Percentiles rank a stretch among this genome's conserved stretches.
These are phyloP conservation scores for Tetracentron sinense DNA, from an alignment of 164 flowering plant species.

Conservation along the genomic window DNA sequence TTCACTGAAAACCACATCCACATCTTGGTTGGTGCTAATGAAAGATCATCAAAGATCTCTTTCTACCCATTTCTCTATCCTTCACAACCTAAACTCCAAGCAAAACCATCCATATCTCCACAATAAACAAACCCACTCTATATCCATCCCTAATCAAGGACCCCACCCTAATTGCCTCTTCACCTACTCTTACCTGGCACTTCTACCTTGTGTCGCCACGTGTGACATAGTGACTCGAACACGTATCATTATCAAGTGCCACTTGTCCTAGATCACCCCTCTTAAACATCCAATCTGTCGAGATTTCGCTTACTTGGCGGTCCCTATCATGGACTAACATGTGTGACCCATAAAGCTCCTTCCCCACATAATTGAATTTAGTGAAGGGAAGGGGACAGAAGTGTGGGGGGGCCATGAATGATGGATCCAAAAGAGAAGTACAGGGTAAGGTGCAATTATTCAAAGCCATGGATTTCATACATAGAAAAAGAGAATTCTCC, in stretches of 20 bases:
- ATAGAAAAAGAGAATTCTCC: constrained; percentile 22
- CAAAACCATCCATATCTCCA: constrained; percentile 4
- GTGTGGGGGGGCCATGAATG: constrained; percentile 23
- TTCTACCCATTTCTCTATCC: no score
- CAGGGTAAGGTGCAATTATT: no score
- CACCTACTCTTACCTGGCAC: constrained; percentile 4
- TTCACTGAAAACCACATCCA: constrained; percentile 44
- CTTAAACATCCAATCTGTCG: no score
- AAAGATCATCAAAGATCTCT: constrained; percentile 36
- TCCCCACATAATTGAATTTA: no score
- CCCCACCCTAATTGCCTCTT: constrained; percentile 18
- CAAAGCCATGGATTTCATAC: constrained; percentile 48
- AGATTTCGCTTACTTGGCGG: constrained; percentile 10
- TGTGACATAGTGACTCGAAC: constrained; percentile 15
- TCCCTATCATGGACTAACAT: constrained; percentile 15
- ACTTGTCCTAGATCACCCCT: no score
- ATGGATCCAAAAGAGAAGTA: constrained; percentile 59
- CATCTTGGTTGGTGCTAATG: constrained; percentile 48
- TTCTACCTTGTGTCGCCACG: constrained; percentile 4
- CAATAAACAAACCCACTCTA: constrained; percentile 5
- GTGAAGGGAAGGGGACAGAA: no score
- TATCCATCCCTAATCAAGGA: not conserved
- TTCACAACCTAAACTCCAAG: constrained; percentile 25
- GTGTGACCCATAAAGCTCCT: constrained; percentile 20
- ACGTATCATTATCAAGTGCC: constrained; percentile 11